Conservation (phyloP, 495 filamentous ascomycete genomes). For the Polyplosphaeria fusca region DNA sequence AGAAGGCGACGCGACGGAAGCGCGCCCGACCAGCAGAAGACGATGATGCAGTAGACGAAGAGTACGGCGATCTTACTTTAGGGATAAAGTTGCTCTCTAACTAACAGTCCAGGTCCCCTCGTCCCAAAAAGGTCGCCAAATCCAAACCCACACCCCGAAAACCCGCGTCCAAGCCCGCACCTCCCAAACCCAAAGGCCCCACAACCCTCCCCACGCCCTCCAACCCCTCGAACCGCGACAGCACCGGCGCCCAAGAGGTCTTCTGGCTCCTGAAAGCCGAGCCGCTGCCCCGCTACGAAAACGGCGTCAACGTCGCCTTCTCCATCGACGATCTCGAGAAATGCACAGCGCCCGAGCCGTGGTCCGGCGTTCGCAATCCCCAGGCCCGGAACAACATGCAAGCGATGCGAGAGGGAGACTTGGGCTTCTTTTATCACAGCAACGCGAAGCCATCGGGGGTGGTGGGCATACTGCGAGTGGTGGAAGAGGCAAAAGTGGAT, state of each 20-base stretch:
- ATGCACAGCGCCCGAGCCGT: constrained; percentile 71
- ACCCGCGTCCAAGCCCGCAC: not conserved
- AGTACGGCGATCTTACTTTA: not conserved
- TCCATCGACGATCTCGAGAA: constrained; percentile 86
- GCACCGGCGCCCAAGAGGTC: constrained; percentile 6
- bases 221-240: constrained; percentile 14
- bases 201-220: constrained; percentile 10
- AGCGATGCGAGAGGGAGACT: constrained; percentile 84
- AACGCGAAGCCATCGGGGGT: constrained; percentile 89
- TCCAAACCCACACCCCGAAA: constrained; percentile 5
- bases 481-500: constrained; percentile 74
- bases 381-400: constrained; percentile 81
- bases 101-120: constrained; percentile 9
- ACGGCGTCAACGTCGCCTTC: constrained; percentile 83
- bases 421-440: constrained; percentile 97
- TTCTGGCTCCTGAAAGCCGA: constrained; percentile 98
- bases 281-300: constrained; percentile 80
- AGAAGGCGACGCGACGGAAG: constrained; percentile 16
- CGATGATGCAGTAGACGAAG: not conserved
- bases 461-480: constrained; percentile 91
- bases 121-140: constrained; percentile 16
- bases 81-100: not conserved
- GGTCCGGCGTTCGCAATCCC: constrained; percentile 67
- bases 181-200: not conserved
- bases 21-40: constrained; percentile 14